Percentiles rank a stretch among this genome's conserved stretches.
Evolutionary conservation across 768 basidiomycete genomes (phyloP).

Genomic region (Rubroboletus satanas): DNA sequence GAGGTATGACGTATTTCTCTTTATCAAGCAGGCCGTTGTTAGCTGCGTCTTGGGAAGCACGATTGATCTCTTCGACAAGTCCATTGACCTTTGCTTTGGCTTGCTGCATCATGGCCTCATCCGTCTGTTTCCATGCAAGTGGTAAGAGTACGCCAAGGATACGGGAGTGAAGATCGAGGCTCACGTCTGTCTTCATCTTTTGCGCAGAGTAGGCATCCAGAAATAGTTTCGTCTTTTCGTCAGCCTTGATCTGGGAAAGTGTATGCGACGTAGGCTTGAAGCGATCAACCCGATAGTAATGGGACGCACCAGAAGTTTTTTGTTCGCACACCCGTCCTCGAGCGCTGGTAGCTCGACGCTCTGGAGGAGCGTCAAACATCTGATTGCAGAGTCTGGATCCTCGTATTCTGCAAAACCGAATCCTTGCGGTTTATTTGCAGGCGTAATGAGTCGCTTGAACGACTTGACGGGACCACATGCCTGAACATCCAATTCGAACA

Average conservation of each 20-base stretch:
- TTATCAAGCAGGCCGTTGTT: constrained; percentile 72
- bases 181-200: constrained; percentile 78
- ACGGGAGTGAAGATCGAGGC: constrained; percentile 24
- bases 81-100: constrained; percentile 62
- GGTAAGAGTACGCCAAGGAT: background rate
- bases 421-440: constrained; percentile 90
- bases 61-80: constrained; percentile 68
- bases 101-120: constrained; percentile 60
- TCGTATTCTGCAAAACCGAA: constrained; percentile 97
- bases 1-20: constrained; percentile 87
- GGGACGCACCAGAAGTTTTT: constrained; percentile 65
- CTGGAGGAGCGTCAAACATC: constrained; percentile 66
- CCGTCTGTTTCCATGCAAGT: constrained; percentile 44
- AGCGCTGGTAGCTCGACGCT: constrained; percentile 59
- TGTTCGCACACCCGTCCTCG: constrained; percentile 56
- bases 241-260: constrained; percentile 75
- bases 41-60: constrained; percentile 69
- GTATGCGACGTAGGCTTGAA: constrained; percentile 40
- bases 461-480: constrained; percentile 87
- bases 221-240: constrained; percentile 89
- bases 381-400: constrained; percentile 85
- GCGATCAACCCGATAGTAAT: background rate
- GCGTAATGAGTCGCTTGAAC: constrained; percentile 90
- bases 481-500: constrained; percentile 37
- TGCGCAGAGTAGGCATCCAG: constrained; percentile 81